Conservation (phyloP, 495 filamentous ascomycete species). For the Neurospora sp. region DNA sequence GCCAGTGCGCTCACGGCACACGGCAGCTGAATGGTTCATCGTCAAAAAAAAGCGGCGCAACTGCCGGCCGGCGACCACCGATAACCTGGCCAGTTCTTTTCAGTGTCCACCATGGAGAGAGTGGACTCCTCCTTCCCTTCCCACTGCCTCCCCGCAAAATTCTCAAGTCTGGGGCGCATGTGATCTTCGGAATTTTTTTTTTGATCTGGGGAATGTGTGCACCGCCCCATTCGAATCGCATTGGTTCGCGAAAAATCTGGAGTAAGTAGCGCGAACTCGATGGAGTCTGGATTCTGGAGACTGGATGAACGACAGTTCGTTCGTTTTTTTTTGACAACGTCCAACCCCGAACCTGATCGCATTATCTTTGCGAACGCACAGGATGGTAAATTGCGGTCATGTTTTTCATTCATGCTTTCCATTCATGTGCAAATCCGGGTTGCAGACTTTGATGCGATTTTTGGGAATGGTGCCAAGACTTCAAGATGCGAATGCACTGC, state of each 20-base stretch:
- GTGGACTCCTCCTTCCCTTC: neutral
- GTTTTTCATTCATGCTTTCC: neutral
- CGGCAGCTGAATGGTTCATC: neutral
- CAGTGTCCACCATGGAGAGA: neutral
- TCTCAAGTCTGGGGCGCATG: neutral
- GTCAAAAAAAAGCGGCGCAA: neutral
- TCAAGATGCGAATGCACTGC: neutral
- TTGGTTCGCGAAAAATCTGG: neutral
- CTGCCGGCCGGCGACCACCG: neutral
- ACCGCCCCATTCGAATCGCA: neutral
- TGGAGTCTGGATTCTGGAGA: neutral
- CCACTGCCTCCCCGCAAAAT: neutral
- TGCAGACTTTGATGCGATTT: neutral
- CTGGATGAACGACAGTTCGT: neutral
- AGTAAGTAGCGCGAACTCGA: neutral
- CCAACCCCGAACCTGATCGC: neutral
- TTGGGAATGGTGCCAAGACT: neutral
- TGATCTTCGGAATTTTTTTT: neutral
- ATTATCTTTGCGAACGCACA: neutral
- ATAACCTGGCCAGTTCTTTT: neutral
- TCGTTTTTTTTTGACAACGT: neutral
- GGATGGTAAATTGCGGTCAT: neutral
- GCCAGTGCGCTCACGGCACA: neutral
- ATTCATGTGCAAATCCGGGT: neutral
- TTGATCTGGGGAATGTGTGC: neutral